phyloP scores from a whole-genome alignment of 2,329 filamentous ascomycete species.

The Acrocalymma vagum region DNA sequence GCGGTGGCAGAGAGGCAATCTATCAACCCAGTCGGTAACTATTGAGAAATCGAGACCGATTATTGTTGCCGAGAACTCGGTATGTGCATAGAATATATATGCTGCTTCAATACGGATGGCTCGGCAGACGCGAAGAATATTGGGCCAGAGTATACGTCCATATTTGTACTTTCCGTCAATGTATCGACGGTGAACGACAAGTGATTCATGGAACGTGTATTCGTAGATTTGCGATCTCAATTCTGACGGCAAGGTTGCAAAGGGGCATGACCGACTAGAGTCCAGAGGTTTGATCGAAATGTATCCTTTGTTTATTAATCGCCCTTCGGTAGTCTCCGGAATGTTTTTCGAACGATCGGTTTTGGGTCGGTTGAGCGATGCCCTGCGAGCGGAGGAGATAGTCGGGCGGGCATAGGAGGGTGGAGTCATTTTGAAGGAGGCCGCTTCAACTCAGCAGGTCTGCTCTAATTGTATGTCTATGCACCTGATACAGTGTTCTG shows the following conservation, averaged over 20 bases:
- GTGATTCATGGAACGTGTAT: constrained; percentile 10
- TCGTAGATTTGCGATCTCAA: constrained; percentile 27
- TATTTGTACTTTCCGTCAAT: neutral
- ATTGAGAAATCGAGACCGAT: constrained; percentile 25
- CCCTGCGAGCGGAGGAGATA: constrained; percentile 18
- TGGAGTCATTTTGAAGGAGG: constrained; percentile 13
- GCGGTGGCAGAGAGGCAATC: constrained; percentile 23
- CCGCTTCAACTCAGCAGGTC: no score
- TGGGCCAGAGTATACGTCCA: constrained; percentile 13
- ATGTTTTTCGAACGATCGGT: constrained; percentile 10
- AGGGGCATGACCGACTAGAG: constrained; percentile 18
- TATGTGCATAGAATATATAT: constrained; percentile 32
- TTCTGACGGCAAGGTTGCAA: constrained; percentile 31
- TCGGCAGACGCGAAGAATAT: constrained; percentile 28
- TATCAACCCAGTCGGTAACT: constrained; percentile 21
- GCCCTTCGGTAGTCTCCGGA: no score
- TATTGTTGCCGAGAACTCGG: constrained; percentile 23
- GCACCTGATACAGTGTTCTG: no score
- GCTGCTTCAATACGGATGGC: constrained; percentile 37
- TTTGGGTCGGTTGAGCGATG: constrained; percentile 21
- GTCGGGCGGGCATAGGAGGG: constrained; percentile 31
- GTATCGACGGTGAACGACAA: neutral
- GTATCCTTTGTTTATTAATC: constrained; percentile 16
- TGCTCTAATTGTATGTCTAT: no score
- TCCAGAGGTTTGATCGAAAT: constrained; percentile 23